Conservation (phyloP, 75 land plant species). For the Ceratopteris richardii region DNA sequence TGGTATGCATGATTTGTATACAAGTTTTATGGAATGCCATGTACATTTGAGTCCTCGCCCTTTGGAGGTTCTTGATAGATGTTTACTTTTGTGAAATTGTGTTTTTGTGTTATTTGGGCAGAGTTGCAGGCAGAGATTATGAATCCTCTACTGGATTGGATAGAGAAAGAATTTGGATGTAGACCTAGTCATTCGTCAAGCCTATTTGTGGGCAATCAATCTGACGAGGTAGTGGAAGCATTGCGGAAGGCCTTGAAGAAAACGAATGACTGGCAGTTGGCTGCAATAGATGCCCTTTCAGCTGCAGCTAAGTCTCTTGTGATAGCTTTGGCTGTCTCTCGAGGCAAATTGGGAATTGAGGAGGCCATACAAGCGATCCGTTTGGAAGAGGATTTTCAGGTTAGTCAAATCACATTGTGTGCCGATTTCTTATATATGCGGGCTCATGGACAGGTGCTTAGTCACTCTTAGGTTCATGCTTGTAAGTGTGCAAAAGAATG, state of each 20-base stretch:
- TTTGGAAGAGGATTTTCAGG: slow-evolving; percentile 95
- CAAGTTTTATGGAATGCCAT: neutral
- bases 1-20: slow-evolving; percentile 4
- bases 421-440: neutral
- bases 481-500: too few species aligned
- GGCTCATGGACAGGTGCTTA: too few species aligned
- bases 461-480: too few species aligned
- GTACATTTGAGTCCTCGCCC: too few species aligned
- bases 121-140: slow-evolving; percentile 61
- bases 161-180: slow-evolving; percentile 63
- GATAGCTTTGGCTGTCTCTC: slow-evolving; percentile 65
- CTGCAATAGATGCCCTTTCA: slow-evolving; percentile 78
- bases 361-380: slow-evolving; percentile 83
- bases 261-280: slow-evolving; percentile 64
- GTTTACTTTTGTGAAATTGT: too few species aligned
- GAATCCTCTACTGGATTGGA: slow-evolving; percentile 77
- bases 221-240: slow-evolving; percentile 52
- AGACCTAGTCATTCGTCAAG: slow-evolving; percentile 66
- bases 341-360: slow-evolving; percentile 62
- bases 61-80: too few species aligned
- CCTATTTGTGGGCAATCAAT: slow-evolving; percentile 80
- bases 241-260: slow-evolving; percentile 45
- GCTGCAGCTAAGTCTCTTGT: slow-evolving; percentile 72
- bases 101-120: slow-evolving; percentile 24
- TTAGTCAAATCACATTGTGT: slow-evolving; percentile 9